Evolutionary conservation across 768 basidiomycete species (phyloP), one percentile per base, ranked within the genome.

Genomic region (Kwoniella heveanensis): DNA sequence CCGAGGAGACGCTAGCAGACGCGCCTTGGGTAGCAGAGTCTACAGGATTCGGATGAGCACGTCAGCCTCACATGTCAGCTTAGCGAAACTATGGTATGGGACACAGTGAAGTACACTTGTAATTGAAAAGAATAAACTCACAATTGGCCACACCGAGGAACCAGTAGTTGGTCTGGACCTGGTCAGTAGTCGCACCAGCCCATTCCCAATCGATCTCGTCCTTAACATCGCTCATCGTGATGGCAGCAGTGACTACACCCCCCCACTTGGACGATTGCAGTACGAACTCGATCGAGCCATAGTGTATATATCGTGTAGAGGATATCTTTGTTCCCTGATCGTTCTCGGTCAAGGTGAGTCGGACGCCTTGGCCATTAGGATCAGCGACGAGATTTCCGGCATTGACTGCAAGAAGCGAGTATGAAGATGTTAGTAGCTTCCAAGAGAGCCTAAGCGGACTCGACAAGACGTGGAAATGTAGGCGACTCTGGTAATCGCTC

Each of bases 251-350:
- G 57, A 94, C 88, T 7, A 93, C 87, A 32, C 91, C 91, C 19
- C 77, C 83, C 90, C 89, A 91, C 60, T 86, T 85, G 46, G 88
- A 86, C 0, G 90, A 88, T 81, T 90, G 62, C 10, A 68, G 60
- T 1, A 65, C 64, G 27, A 75, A 72, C 52, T 75, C 71, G 70
- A 92, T 84, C 13, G 82, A 86, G 36, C 91, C 91, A 69, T 92
- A 92, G 77, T 91, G 87, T 2, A 92, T 80, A 74, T 91, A 92
- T 46, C 87, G 85, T 1, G 91, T 92, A 24, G 88, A 88, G 3
- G 88, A 89, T 51, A 93, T 69, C 47, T 88, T 85, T 5, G 88
- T 92, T 21, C 92, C 91, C 30, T 88, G 73, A 64, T 89, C 88
- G 4, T 80, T 77, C 73, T 91, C 76, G 0, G 88, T 88, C 47